phyloP scores from a whole-genome alignment of 2,329 filamentous ascomycete genomes.

The Beauveria sp. region DNA sequence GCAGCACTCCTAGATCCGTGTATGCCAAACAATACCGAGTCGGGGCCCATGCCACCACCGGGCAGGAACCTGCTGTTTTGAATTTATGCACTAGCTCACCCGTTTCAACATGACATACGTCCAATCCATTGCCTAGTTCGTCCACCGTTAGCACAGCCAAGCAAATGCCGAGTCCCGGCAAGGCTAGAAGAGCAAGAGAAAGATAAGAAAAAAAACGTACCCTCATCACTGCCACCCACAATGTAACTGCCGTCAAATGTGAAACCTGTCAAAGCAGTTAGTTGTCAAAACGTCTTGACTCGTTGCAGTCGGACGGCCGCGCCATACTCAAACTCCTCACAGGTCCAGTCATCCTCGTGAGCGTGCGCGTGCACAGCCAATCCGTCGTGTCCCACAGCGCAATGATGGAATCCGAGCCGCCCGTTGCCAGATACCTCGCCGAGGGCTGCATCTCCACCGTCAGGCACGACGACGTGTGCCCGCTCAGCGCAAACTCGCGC shows the following conservation, averaged over 20 bases:
- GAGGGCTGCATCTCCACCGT: constrained; percentile 62
- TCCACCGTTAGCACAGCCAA: constrained; percentile 3
- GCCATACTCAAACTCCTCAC: constrained; percentile 56
- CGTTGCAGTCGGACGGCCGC: too few species aligned
- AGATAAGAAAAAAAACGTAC: constrained; percentile 25
- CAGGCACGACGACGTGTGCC: constrained; percentile 66
- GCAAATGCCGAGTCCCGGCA: too few species aligned
- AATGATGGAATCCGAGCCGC: constrained; percentile 68
- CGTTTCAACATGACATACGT: constrained; percentile 65
- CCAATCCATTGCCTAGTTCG: constrained; percentile 47
- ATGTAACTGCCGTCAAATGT: constrained; percentile 72
- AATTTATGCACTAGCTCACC: constrained; percentile 66
- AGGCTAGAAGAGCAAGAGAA: too few species aligned
- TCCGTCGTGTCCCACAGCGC: constrained; percentile 70
- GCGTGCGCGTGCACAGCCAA: constrained; percentile 67
- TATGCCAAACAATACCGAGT: constrained; percentile 68
- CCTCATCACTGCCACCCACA: constrained; percentile 67
- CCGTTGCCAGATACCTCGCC: constrained; percentile 64
- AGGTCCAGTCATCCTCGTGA: constrained; percentile 61
- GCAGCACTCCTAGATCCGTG: constrained; percentile 59
- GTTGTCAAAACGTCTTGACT: background rate
- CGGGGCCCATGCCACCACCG: constrained; percentile 69
- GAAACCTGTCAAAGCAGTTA: constrained; percentile 45
- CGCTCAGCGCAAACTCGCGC: constrained; percentile 55
- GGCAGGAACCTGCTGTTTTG: constrained; percentile 57